Percentiles rank a stretch among this genome's conserved stretches.
Evolutionary conservation across 1,284 basidiomycete genomes (phyloP).

Genomic region (Ceratobasidium sp.): DNA sequence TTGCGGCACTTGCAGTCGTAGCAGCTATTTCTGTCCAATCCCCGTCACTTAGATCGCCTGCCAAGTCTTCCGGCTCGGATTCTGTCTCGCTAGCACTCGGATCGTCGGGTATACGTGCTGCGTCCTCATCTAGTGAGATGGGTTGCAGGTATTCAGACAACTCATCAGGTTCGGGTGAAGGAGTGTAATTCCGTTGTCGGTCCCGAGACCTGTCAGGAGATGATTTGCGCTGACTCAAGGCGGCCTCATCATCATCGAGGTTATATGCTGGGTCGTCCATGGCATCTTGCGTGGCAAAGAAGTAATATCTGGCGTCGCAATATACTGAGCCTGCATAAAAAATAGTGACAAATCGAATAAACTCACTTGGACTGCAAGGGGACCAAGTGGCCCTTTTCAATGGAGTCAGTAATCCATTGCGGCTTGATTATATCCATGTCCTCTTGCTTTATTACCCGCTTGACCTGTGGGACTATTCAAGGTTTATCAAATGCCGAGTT

Average conservation of each 20-base stretch:
- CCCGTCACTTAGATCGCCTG: constrained; percentile 25
- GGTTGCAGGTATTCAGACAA: constrained; percentile 36
- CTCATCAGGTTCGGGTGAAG: constrained; percentile 40
- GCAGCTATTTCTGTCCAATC: constrained; percentile 19
- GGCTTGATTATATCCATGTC: constrained; percentile 75
- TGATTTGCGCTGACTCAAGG: background rate
- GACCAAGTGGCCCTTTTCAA: constrained; percentile 61
- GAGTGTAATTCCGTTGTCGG: constrained; percentile 18
- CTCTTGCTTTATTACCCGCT: constrained; percentile 40
- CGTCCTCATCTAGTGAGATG: constrained; percentile 24
- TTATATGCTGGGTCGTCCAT: constrained; percentile 47
- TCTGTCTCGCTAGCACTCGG: constrained; percentile 40
- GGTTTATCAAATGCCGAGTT: too few relatives aligned
- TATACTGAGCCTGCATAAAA: background rate
- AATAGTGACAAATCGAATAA: background rate
- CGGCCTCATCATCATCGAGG: constrained; percentile 40
- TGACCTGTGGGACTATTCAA: constrained; percentile 41
- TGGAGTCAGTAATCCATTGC: constrained; percentile 81
- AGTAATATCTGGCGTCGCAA: constrained; percentile 47
- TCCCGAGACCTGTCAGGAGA: background rate
- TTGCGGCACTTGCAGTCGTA: constrained; percentile 14
- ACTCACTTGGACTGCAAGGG: constrained; percentile 72
- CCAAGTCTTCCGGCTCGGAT: constrained; percentile 40
- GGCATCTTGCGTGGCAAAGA: constrained; percentile 49
- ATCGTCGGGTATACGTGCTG: constrained; percentile 35